Conservation (phyloP, 352 stramenopile genomes). For the Phytophthora europaea region DNA sequence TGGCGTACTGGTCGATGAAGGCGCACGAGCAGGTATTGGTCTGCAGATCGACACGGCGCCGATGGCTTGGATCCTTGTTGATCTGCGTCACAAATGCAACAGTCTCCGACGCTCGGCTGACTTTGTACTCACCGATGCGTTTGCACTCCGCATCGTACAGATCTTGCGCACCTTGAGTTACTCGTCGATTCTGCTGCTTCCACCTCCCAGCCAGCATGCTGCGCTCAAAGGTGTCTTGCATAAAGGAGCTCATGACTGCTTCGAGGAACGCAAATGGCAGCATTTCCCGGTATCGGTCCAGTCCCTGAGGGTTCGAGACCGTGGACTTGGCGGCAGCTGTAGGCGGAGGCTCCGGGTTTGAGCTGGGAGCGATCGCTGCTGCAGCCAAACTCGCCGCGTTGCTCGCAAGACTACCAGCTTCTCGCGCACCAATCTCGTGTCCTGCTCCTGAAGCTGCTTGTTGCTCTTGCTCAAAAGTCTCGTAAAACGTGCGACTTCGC, state of each 20-base stretch:
- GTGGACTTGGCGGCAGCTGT: not conserved
- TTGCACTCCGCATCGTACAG: conserved; percentile 64
- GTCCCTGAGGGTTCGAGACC: conserved; percentile 14
- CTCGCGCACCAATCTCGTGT: conserved; percentile 15
- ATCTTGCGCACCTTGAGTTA: conserved; percentile 57
- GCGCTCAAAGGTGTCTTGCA: conserved; percentile 51
- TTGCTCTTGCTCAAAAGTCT: conserved; percentile 42
- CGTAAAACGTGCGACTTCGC: conserved; percentile 60
- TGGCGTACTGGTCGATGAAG: conserved; percentile 68
- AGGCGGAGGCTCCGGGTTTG: not conserved
- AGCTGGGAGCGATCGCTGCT: conserved; percentile 14
- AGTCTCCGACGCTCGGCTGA: conserved; percentile 56
- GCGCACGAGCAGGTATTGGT: conserved; percentile 57
- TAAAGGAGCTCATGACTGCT: conserved; percentile 52
- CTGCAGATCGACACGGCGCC: conserved; percentile 55
- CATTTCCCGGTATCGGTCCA: conserved; percentile 40
- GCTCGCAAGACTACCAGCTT: not conserved
- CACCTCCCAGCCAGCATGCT: conserved; percentile 50
- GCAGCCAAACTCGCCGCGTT: conserved; percentile 11
- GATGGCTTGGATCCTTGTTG: conserved; percentile 39
- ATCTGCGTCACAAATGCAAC: conserved; percentile 68
- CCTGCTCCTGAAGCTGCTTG: conserved; percentile 10
- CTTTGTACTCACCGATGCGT: conserved; percentile 61
- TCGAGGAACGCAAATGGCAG: conserved; percentile 63
- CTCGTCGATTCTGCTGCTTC: conserved; percentile 47